These are phyloP conservation scores for Didymella glomerata DNA, from an alignment of 2,329 filamentous ascomycete species.

Conservation along the genomic window DNA sequence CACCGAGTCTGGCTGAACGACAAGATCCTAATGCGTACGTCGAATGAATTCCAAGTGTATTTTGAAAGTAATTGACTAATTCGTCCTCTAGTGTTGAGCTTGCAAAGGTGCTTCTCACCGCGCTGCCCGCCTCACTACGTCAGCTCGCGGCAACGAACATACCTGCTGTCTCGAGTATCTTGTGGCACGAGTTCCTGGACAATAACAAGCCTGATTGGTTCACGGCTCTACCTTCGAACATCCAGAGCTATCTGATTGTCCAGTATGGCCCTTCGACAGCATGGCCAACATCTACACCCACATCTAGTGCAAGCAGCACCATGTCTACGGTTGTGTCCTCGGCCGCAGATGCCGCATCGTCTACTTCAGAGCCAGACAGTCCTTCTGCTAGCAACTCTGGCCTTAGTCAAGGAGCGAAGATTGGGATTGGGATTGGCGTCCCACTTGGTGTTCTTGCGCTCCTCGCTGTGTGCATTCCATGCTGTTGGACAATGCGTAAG, in stretches of 20 bases:
- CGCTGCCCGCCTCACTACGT: conserved; percentile 46
- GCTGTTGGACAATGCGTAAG: conserved; percentile 41
- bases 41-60: not conserved
- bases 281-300: conserved; percentile 30
- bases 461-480: conserved; percentile 35
- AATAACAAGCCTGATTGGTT: conserved; percentile 48
- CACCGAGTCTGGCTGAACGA: conserved; percentile 32
- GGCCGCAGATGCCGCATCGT: conserved; percentile 8
- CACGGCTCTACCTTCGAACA: conserved; percentile 39
- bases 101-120: conserved; percentile 46
- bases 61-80: conserved; percentile 17
- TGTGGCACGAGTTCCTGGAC: conserved; percentile 47
- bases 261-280: conserved; percentile 47
- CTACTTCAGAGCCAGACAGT: conserved; percentile 28
- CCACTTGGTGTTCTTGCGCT: conserved; percentile 68
- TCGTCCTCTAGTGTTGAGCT: conserved; percentile 40
- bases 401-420: conserved; percentile 41
- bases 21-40: conserved; percentile 47
- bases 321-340: conserved; percentile 14
- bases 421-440: conserved; percentile 52
- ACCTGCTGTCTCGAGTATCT: conserved; percentile 46
- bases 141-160: conserved; percentile 48
- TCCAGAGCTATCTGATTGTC: conserved; percentile 46
- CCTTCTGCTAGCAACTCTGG: conserved; percentile 30
- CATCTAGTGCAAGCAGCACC: conserved; percentile 13